Conservation (phyloP, 345 rosid genomes). For the Hibiscus syriacus region DNA sequence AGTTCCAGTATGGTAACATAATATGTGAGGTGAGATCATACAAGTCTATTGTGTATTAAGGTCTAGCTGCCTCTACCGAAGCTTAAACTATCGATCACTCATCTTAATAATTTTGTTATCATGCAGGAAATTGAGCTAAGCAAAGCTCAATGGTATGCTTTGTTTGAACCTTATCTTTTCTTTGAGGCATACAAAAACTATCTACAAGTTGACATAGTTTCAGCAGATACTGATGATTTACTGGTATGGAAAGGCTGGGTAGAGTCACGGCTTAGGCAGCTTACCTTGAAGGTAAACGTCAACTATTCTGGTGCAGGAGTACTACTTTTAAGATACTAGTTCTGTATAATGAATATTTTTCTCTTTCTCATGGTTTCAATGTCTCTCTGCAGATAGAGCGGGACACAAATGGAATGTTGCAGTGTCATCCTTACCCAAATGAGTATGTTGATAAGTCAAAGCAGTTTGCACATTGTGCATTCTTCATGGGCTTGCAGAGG, state of each 20-base stretch:
- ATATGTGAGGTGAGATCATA: slow-evolving; percentile 41
- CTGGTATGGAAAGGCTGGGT: slow-evolving; percentile 78
- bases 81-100: slow-evolving; percentile 7
- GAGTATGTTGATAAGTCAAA: slow-evolving; percentile 49
- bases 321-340: background rate
- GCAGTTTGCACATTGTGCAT: slow-evolving; percentile 53
- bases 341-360: background rate
- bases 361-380: slow-evolving; percentile 7
- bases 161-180: slow-evolving; percentile 57
- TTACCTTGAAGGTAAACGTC: slow-evolving; percentile 46
- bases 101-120: background rate
- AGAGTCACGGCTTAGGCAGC: slow-evolving; percentile 62
- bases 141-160: slow-evolving; percentile 50
- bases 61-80: background rate
- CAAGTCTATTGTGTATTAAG: background rate
- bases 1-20: slow-evolving; percentile 52
- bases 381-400: slow-evolving; percentile 50
- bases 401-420: slow-evolving; percentile 65
- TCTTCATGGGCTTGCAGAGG: slow-evolving; percentile 74
- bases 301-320: background rate
- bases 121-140: slow-evolving; percentile 57
- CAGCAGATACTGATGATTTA: slow-evolving; percentile 49
- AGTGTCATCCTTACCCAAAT: slow-evolving; percentile 67
- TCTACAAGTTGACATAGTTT: slow-evolving; percentile 59
- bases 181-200: slow-evolving; percentile 68